Percentiles rank a stretch among this genome's conserved stretches.
phyloP scores from a whole-genome alignment of 2,329 filamentous ascomycete species.

The Knufia fluminis region DNA sequence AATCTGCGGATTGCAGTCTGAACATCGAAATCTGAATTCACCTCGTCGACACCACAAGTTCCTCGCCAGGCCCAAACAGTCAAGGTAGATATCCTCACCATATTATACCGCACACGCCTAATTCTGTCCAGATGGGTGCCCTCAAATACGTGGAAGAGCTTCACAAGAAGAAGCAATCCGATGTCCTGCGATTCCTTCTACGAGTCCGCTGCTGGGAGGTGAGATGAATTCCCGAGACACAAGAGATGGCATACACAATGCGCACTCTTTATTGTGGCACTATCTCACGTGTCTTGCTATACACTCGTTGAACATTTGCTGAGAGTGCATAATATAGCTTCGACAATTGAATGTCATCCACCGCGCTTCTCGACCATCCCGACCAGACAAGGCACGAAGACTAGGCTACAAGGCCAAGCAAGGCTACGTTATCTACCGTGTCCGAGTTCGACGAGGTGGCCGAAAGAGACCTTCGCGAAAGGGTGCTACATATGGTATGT shows the following conservation, averaged over 20 bases:
- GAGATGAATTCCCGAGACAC: slow-evolving; percentile 31
- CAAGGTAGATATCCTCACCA: slow-evolving; percentile 15
- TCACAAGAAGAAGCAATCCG: slow-evolving; percentile 99
- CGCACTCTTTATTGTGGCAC: slow-evolving; percentile 31
- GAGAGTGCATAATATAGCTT: slow-evolving; percentile 99
- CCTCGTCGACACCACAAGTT: not conserved
- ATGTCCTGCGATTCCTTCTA: slow-evolving; percentile 99
- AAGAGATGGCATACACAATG: slow-evolving; percentile 11
- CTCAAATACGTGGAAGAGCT: slow-evolving; percentile 99
- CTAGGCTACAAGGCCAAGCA: slow-evolving; percentile 99
- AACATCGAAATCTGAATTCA: not conserved
- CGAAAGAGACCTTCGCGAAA: slow-evolving; percentile 93
- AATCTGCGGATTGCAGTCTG: not conserved
- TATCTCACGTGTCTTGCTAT: slow-evolving; percentile 57
- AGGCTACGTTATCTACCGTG: slow-evolving; percentile 99
- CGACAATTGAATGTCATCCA: slow-evolving; percentile 99
- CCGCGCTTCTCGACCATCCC: slow-evolving; percentile 94
- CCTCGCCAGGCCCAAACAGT: slow-evolving; percentile 16
- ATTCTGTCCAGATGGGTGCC: slow-evolving; percentile 74
- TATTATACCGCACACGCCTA: not conserved
- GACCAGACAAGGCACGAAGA: slow-evolving; percentile 99
- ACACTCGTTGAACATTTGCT: slow-evolving; percentile 99
- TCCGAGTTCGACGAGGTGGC: slow-evolving; percentile 95
- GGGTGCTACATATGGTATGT: slow-evolving; percentile 97
- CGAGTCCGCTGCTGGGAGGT: slow-evolving; percentile 99